Evolutionary conservation across 2,329 filamentous ascomycete species (phyloP).

Genomic region (Myriosclerotinia curreyana): DNA sequence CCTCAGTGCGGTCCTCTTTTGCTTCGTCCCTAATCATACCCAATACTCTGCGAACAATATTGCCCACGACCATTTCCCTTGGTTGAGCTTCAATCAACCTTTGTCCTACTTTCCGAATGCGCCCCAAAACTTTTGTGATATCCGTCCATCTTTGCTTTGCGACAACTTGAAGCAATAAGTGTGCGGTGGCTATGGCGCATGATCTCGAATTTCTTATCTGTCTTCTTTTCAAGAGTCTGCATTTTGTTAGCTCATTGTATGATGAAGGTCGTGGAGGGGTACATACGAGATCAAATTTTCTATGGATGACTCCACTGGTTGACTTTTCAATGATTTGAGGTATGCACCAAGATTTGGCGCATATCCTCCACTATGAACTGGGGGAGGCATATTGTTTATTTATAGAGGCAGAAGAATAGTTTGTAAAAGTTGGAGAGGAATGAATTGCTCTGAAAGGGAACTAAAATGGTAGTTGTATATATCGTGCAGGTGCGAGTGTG

Average conservation of each 20-base stretch:
- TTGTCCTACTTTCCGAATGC: slow-evolving; percentile 75
- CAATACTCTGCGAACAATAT: slow-evolving; percentile 86
- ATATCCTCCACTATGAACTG: slow-evolving; percentile 42
- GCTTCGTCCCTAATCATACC: slow-evolving; percentile 90
- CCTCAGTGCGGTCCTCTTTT: slow-evolving; percentile 71
- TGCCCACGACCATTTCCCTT: slow-evolving; percentile 86
- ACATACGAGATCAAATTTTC: slow-evolving; percentile 76
- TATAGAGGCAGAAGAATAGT: background rate
- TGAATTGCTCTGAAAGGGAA: background rate
- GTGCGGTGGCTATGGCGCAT: slow-evolving; percentile 87
- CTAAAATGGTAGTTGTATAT: background rate
- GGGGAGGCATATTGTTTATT: slow-evolving; percentile 4
- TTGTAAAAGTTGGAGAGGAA: background rate
- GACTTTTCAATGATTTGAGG: slow-evolving; percentile 73
- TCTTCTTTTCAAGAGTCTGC: slow-evolving; percentile 76
- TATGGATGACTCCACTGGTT: slow-evolving; percentile 74
- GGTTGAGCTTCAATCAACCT: slow-evolving; percentile 78
- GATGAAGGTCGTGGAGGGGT: slow-evolving; percentile 9
- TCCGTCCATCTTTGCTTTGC: slow-evolving; percentile 76
- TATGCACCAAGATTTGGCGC: slow-evolving; percentile 76
- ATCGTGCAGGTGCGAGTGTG: background rate
- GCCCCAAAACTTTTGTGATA: slow-evolving; percentile 73
- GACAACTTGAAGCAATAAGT: slow-evolving; percentile 83
- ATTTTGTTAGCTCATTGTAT: slow-evolving; percentile 24
- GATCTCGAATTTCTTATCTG: slow-evolving; percentile 85